A percentile compares a stretch with the other conserved stretches of the same genome.
Conservation (phyloP, 345 rosid genomes). For the Brassica nigra region DNA sequence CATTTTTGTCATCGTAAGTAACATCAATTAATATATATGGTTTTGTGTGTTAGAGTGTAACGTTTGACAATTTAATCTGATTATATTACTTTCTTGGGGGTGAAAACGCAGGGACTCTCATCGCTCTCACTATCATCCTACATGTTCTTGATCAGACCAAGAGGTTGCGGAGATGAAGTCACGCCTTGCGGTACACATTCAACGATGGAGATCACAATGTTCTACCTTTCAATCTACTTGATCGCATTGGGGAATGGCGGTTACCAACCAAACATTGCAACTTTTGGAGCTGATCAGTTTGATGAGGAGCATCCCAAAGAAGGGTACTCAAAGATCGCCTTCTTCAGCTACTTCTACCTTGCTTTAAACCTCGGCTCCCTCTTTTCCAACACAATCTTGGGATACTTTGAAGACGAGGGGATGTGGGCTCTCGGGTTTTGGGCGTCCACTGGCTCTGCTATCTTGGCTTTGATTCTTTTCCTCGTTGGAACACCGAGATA, state of each 20-base stretch:
- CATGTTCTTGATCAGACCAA: slow-evolving; percentile 75
- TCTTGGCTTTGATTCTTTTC: slow-evolving; percentile 74
- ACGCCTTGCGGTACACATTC: slow-evolving; percentile 80
- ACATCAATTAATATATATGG: not conserved
- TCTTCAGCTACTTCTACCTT: slow-evolving; percentile 97
- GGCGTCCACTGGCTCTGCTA: slow-evolving; percentile 86
- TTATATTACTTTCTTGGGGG: not conserved
- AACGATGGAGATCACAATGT: slow-evolving; percentile 58
- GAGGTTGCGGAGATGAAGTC: slow-evolving; percentile 72
- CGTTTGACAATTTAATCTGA: not conserved
- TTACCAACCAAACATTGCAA: slow-evolving; percentile 95
- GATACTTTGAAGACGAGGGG: slow-evolving; percentile 92
- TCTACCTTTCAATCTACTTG: slow-evolving; percentile 88
- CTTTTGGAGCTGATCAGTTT: slow-evolving; percentile 96
- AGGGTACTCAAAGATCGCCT: slow-evolving; percentile 81
- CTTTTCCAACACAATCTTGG: slow-evolving; percentile 89
- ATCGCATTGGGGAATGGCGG: slow-evolving; percentile 95
- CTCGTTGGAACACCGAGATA: slow-evolving; percentile 71
- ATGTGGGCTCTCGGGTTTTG: slow-evolving; percentile 96
- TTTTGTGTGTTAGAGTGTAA: not conserved
- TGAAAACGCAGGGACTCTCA: slow-evolving; percentile 67
- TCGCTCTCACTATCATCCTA: slow-evolving; percentile 73
- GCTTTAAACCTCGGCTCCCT: slow-evolving; percentile 93
- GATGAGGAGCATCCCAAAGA: slow-evolving; percentile 89
- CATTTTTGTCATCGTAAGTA: slow-evolving; percentile 88